Base-by-base conservation (phyloP, 78 protist species). In the Dictyostelium discoideum region DNA sequence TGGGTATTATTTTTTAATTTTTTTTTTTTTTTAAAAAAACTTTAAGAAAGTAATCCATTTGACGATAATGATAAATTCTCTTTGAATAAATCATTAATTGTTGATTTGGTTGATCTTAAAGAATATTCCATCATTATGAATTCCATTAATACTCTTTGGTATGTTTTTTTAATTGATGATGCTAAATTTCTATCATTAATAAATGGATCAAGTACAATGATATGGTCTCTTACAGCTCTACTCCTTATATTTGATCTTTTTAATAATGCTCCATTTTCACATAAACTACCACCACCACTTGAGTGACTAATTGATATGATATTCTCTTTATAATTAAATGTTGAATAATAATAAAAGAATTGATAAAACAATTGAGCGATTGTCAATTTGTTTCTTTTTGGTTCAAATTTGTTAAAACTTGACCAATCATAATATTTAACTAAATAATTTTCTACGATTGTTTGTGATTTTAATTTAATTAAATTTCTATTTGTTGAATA, bases 341-440 rank as follows among this genome's bases (percentile, higher is more conserved):
- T 57, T 26, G 82, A 78, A 44, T 78, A 87, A 40, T 39, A 87
- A 29, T 11, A 8, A 40, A 87, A 87, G 93, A 87, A 87, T 54
- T 83, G 67, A 40, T 54, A 50, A 24, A 87, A 87, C 24, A 87
- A 54, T 40, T 76, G 73, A 29, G 16, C 32, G 10, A 82, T 9
- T 14, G 29, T 50, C 20, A 29, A 18, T 14, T 24, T 82, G 37
- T 80, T 80, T 44, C n/a, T 18, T 50, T 26, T 39, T 50, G 86
- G 9, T 26, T 82, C 40, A 16, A 82, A 26, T n/a, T 40, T 78
- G 5, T 60, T 6, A 0, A 78, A n/a, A 20, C 14, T 78, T 16
- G 50, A 40, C 26, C 18, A 22, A 42, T 78, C 84, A 10, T 42
- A 78, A 22, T 42, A 78, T 78, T 42, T 42, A 42, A 78, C 37